Evolutionary conservation across 2,329 filamentous ascomycete species (phyloP), one percentile per base, ranked within the genome.

Genomic region (Leptodontidium sp.): DNA sequence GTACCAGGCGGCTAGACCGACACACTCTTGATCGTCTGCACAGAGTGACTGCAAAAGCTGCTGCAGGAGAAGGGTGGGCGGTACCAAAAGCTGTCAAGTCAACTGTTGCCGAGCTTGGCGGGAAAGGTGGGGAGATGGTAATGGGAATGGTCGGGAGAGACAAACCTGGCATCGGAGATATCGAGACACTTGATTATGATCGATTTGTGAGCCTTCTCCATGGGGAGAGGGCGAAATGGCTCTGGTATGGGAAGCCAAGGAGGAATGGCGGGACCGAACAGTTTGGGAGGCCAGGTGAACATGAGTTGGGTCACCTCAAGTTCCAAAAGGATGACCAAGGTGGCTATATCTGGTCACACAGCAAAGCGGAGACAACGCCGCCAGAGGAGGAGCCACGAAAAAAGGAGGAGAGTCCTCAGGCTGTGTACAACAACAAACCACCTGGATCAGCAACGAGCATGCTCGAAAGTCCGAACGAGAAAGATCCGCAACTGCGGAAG

Each of bases 1-100:
- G 89, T 72, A 93, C 93, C 1, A 87, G 94, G 64, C 87, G 93
- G 49, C 83, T 99, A 9, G 94, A 98, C 80, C 88, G 93, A 38
- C 89, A 91, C 75, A 98, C 95, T 0, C 82, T 98, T 45, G 89
- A 94, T 66, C 89, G 88, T 66, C 84, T 99, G 55, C 94, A 97
- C 75, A 88, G 87, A 59, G 88, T 86, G n/a, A 98, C 95, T 14
- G 93, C 93, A 49, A 98, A 97, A 79, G 94, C 93, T 40, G 94
- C 94, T 2, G 92, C 91, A 62, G 91, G 93, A 43, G 94, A 98
- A 77, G 92, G 91, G 2, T 98, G 95, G 93, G 92, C 91, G 17
- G 93, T 97, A n/a, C 93, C 94, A 62, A 91, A 93, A 76, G 94
- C 95, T 21, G 93, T 99, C 75, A 98, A 98, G 78, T 97, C 93